phyloP scores from a whole-genome alignment of 768 basidiomycete genomes.

The Plicaturopsis crispa region DNA sequence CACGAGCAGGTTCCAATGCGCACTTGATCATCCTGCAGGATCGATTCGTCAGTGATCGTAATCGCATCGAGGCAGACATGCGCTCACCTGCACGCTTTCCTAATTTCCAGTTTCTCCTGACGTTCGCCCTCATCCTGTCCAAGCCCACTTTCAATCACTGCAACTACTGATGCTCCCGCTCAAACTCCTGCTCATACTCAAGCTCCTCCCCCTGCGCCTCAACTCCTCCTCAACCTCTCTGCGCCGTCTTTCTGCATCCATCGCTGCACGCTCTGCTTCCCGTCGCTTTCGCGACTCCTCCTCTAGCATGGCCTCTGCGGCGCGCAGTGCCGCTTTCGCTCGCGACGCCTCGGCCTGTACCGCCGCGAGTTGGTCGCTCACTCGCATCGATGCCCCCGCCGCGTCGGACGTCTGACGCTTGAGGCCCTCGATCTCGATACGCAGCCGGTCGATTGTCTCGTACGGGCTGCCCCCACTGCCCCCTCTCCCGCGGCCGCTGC shows the following conservation, averaged over 20 bases:
- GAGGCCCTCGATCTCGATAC: constrained; percentile 55
- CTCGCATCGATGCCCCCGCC: constrained; percentile 50
- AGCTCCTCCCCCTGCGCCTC: too few species aligned
- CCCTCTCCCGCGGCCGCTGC: neutral
- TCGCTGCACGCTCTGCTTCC: constrained; percentile 47
- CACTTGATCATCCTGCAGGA: too few species aligned
- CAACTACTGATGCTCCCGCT: too few species aligned
- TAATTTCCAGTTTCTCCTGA: too few species aligned
- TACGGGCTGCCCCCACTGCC: constrained; percentile 21
- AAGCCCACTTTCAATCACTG: too few species aligned
- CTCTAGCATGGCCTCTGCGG: constrained; percentile 50
- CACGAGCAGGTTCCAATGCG: too few species aligned
- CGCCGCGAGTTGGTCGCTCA: constrained; percentile 65
- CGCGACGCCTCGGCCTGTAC: constrained; percentile 55
- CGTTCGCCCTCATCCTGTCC: too few species aligned
- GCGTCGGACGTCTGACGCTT: constrained; percentile 65
- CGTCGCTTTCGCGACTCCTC: constrained; percentile 50
- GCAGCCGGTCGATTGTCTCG: constrained; percentile 51
- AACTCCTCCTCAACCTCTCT: constrained; percentile 44
- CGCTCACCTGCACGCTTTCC: too few species aligned
- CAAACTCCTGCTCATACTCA: too few species aligned
- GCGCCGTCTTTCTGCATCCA: constrained; percentile 40
- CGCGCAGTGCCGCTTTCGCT: constrained; percentile 44
- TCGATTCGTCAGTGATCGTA: too few species aligned
- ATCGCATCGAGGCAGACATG: too few species aligned